Evolutionary conservation across 2,329 filamentous ascomycete genomes (phyloP), one percentile per base, ranked within the genome.

Genomic region (Diaporthe nobilis): DNA sequence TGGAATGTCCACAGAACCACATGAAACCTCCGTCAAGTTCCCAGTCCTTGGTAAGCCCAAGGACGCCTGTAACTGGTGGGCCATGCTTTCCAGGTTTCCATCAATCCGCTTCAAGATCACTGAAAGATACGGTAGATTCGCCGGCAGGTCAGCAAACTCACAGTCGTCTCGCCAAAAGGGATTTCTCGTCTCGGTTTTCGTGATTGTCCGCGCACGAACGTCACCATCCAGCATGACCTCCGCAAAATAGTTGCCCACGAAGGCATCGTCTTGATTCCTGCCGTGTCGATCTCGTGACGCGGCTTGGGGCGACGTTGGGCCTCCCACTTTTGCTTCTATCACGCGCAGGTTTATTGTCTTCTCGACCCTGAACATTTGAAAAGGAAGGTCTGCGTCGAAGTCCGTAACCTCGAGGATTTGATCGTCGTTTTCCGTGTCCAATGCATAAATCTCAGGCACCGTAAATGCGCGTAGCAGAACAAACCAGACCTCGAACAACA

Each of bases 401-500:
- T 85, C 87, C 39, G 78, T 82, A 75, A 85, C 80, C 75, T 88
- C 88, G 22, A 83, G 83, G 3, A 89, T 82, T 25, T 86, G 84
- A 5, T 85, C 84, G 39, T 83, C 83, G 22, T 85, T 84, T 17
- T 86, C 81, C 13, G 86, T 80, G 55, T 90, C 87, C 22, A 91
- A 82, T 2, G 92, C 94, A 82, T 98, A 98, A 17, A 98, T 88
- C 80, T 98, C 95, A 0, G 97, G 96, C 61, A 98, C 93, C 0
- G 96, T 95, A 83, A 98, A 98, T 0, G 96, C 95, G 77, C 96
- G 92, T 42, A 99, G 84, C 13, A 99, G 87, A 9, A 98, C 96
- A 80, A 98, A 96, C 97, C 97, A 99, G 17, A 98, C 97, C 82
- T 99, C 97, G 80, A 97, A 98, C n/a, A 98, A 88, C 9, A 98